Evolutionary conservation across 805 yeast species (phyloP).

Genomic region (Starmerella sirachaensis): DNA sequence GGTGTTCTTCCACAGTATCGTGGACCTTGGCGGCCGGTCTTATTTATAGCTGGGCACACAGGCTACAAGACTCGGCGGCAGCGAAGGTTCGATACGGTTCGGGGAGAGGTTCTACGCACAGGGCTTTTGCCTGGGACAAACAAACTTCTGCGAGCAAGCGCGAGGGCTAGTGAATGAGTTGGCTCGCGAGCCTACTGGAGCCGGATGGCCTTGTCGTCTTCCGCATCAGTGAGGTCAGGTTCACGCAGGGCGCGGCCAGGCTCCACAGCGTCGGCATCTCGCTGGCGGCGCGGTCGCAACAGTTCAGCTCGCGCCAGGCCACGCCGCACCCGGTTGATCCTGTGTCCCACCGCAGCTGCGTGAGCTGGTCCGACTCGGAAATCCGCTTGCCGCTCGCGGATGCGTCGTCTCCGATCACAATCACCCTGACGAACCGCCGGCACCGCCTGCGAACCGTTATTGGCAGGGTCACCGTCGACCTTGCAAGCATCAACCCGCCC

Average conservation of each 20-base stretch:
- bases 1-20: no score
- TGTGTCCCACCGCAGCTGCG: conserved; percentile 20
- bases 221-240: conserved; percentile 19
- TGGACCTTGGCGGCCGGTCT: no score
- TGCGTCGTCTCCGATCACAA: conserved; percentile 5
- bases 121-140: no score
- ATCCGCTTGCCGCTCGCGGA: conserved; percentile 11
- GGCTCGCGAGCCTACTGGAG: conserved; percentile 16
- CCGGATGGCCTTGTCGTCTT: conserved; percentile 8
- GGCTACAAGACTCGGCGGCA: no score
- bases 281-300: conserved; percentile 18
- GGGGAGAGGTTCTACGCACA: no score
- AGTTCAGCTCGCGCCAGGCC: conserved; percentile 15
- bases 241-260: conserved; percentile 20
- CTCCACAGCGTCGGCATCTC: conserved; percentile 20
- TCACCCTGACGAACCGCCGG: conserved; percentile 19
- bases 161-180: no score
- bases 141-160: no score
- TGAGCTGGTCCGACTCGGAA: conserved; percentile 19
- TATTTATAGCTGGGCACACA: no score
- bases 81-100: no score
- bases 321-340: conserved; percentile 23
- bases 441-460: conserved; percentile 20
- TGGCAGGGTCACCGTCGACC: conserved; percentile 17
- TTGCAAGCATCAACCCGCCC: conserved; percentile 12